Conservation (phyloP, 208 protist genomes). For the Crithidia thermophila region DNA sequence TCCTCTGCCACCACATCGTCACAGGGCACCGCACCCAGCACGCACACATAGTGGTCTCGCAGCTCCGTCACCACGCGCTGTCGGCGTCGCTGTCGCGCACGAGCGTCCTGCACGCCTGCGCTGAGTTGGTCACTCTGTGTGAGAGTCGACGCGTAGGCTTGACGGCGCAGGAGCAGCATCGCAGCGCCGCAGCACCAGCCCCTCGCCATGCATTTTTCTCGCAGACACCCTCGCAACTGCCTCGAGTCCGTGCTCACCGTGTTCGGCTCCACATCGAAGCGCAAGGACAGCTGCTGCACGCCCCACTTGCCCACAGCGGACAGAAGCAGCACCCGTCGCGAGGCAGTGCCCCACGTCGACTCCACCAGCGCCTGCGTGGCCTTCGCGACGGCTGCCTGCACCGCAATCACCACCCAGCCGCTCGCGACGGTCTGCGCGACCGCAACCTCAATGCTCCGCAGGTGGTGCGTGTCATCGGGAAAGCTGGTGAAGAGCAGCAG, state of each 20-base stretch:
- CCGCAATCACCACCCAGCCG: conserved; percentile 48
- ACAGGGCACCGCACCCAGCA: conserved; percentile 32
- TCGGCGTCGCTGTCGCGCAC: too few species aligned
- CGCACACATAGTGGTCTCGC: conserved; percentile 32
- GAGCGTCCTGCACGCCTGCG: too few species aligned
- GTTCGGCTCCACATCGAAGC: conserved; percentile 54
- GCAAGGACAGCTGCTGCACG: conserved; percentile 54
- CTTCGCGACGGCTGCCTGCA: conserved; percentile 44
- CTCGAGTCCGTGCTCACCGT: conserved; percentile 20
- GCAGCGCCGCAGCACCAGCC: conserved; percentile 19
- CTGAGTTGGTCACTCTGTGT: background rate
- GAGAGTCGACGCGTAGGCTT: conserved; percentile 13
- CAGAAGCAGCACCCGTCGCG: conserved; percentile 47
- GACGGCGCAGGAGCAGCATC: conserved; percentile 14
- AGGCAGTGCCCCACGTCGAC: conserved; percentile 38
- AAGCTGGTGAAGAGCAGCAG: conserved; percentile 50
- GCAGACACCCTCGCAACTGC: conserved; percentile 20
- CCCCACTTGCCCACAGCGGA: conserved; percentile 50
- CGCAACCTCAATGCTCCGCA: conserved; percentile 2
- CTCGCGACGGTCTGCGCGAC: conserved; percentile 1
- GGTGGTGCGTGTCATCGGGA: conserved; percentile 15
- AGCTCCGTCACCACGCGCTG: conserved; percentile 29
- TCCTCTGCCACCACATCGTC: background rate
- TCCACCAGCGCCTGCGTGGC: conserved; percentile 36
- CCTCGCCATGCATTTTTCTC: too few species aligned